Conservation (phyloP, 1,284 basidiomycete genomes). For the Earliella scabrosa region DNA sequence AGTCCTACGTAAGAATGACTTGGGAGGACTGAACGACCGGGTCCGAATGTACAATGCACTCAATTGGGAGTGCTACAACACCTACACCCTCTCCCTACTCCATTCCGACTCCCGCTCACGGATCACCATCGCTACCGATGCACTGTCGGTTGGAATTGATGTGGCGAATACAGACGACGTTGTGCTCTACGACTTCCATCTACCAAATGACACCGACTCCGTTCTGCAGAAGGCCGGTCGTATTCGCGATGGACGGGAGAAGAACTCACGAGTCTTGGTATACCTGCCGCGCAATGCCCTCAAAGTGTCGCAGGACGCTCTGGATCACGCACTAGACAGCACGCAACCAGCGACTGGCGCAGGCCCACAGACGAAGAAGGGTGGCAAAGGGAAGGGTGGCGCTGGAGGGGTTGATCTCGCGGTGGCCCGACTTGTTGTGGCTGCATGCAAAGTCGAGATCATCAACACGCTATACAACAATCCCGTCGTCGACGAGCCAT, state of each 20-base stretch:
- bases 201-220: not conserved
- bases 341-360: too few species aligned
- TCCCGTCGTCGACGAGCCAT: not conserved
- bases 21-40: not conserved
- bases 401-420: not conserved
- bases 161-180: not conserved
- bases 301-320: not conserved
- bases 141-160: not conserved
- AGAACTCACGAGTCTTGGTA: not conserved
- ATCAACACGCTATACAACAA: not conserved
- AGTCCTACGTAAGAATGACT: not conserved
- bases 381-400: too few species aligned
- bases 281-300: not conserved
- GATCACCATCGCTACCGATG: not conserved
- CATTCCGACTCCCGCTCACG: not conserved
- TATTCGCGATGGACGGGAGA: not conserved
- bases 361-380: too few species aligned
- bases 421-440: not conserved
- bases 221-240: too few species aligned
- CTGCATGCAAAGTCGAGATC: not conserved
- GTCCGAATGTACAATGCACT: slow-evolving; percentile 3
- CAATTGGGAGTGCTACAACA: not conserved
- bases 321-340: too few species aligned
- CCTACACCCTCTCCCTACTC: not conserved
- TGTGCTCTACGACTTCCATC: not conserved